These are phyloP conservation scores for Tetragonia tetragonoides DNA, from an alignment of 148 eudicot genomes.

Conservation along the genomic window DNA sequence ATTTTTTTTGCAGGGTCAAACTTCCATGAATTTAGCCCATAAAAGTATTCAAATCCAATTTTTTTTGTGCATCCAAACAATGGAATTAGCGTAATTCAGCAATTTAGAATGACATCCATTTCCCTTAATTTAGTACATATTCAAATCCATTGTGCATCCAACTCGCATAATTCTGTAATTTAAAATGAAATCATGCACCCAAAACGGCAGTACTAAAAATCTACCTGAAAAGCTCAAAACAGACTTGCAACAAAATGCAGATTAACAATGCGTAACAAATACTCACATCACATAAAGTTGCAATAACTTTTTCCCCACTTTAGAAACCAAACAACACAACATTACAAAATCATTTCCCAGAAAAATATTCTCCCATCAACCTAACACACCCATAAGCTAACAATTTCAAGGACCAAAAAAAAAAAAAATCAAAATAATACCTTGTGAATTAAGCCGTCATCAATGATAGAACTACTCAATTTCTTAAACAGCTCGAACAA, in stretches of 20 bases:
- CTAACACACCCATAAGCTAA: background rate
- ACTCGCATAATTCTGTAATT: too few species aligned
- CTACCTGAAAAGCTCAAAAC: background rate
- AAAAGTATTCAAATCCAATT: too few species aligned
- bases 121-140: too few species aligned
- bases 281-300: background rate
- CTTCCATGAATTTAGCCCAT: too few species aligned
- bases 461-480: slow-evolving; percentile 80
- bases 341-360: background rate
- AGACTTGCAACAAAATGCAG: background rate
- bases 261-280: background rate
- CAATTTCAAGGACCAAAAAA: background rate
- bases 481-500: slow-evolving; percentile 78
- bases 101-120: too few species aligned
- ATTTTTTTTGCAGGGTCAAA: too few species aligned
- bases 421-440: slow-evolving; percentile 24
- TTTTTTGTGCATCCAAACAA: too few species aligned
- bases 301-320: background rate
- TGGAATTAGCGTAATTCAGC: too few species aligned
- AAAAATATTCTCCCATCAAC: too few species aligned
- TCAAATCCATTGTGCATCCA: too few species aligned
- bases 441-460: slow-evolving; percentile 90
- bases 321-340: background rate
- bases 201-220: background rate
- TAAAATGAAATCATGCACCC: background rate